A percentile compares a stretch with the other conserved stretches of the same genome.
phyloP scores from a whole-genome alignment of 169 alveolate species.

The Plasmodium vivax region DNA sequence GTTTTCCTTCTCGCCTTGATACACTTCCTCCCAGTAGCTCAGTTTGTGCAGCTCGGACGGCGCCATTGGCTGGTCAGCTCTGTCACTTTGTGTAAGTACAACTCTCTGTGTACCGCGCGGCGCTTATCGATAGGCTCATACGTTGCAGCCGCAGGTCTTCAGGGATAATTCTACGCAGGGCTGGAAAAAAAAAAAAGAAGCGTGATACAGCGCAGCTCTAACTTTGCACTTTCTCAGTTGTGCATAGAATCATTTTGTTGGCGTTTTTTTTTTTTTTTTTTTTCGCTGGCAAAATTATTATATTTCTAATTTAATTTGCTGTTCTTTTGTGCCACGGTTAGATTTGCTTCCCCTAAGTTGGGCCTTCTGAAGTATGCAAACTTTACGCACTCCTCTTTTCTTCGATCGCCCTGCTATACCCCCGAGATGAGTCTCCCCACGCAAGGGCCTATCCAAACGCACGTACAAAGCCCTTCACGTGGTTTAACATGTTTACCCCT shows the following conservation, averaged over 20 bases:
- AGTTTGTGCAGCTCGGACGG: constrained; percentile 49
- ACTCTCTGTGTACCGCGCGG: neutral
- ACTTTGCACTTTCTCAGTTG: neutral
- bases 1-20: constrained; percentile 52
- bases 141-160: neutral
- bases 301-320: neutral
- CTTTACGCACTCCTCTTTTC: neutral
- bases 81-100: neutral
- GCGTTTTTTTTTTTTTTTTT: neutral
- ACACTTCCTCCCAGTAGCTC: constrained; percentile 72
- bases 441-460: neutral
- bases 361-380: neutral
- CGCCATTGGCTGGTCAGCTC: neutral
- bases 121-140: neutral
- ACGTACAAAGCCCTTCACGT: neutral
- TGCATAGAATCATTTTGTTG: neutral
- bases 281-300: neutral
- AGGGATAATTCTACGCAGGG: neutral
- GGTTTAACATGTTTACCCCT: neutral
- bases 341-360: neutral
- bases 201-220: neutral
- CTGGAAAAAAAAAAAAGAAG: neutral
- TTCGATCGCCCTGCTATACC: neutral
- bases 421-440: neutral
- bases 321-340: neutral